phyloP scores from a whole-genome alignment of 768 basidiomycete genomes.

The Phaffia australis region DNA sequence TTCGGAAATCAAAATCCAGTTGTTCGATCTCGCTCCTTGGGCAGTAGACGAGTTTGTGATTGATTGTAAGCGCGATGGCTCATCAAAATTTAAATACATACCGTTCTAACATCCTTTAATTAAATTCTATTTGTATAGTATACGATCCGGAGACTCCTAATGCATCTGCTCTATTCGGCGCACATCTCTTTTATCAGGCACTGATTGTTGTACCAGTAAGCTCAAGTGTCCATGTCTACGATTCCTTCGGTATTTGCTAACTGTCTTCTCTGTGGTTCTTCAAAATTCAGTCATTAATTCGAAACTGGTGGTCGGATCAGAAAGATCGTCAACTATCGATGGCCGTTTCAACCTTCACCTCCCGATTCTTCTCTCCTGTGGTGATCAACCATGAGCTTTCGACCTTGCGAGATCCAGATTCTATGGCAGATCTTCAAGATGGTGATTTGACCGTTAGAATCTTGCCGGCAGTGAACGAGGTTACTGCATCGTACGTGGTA shows the following conservation, averaged over 20 bases:
- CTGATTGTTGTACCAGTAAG: slow-evolving; percentile 58
- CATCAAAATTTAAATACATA: slow-evolving; percentile 17
- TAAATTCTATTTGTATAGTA: slow-evolving; percentile 27
- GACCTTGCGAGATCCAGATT: slow-evolving; percentile 44
- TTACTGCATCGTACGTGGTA: slow-evolving; percentile 69
- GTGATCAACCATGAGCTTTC: slow-evolving; percentile 75
- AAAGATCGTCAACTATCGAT: slow-evolving; percentile 80
- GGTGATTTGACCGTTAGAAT: slow-evolving; percentile 76
- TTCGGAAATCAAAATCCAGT: slow-evolving; percentile 46
- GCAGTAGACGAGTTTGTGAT: slow-evolving; percentile 71
- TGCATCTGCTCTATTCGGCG: slow-evolving; percentile 54
- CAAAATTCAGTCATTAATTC: slow-evolving; percentile 50
- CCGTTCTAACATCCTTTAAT: background rate
- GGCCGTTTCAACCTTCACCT: slow-evolving; percentile 65
- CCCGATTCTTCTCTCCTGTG: slow-evolving; percentile 67
- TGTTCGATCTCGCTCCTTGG: slow-evolving; percentile 77
- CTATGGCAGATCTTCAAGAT: slow-evolving; percentile 44
- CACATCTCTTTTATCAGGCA: slow-evolving; percentile 80
- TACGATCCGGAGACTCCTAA: slow-evolving; percentile 31
- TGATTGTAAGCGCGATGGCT: slow-evolving; percentile 46
- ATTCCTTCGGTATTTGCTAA: background rate
- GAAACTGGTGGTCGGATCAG: slow-evolving; percentile 72
- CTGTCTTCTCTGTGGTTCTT: background rate
- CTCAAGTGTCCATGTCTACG: background rate
- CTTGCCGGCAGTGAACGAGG: slow-evolving; percentile 59